Evolutionary conservation across 495 filamentous ascomycete genomes (phyloP).

Genomic region (Cercophora samala): DNA sequence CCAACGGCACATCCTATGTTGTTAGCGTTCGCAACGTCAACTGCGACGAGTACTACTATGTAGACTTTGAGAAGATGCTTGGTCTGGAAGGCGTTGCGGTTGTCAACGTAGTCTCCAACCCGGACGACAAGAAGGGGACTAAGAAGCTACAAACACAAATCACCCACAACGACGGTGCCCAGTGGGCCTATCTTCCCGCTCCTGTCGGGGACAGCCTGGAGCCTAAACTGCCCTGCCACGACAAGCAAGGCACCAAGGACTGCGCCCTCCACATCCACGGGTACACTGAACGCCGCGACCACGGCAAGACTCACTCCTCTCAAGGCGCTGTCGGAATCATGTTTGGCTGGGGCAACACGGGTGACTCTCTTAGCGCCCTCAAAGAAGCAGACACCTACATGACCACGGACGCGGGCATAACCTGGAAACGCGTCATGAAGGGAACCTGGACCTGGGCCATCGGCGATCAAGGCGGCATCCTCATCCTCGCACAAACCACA

Average conservation of each 20-base stretch:
- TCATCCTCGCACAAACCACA: conserved; percentile 66
- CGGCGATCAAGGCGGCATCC: conserved; percentile 87
- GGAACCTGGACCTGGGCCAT: conserved; percentile 89
- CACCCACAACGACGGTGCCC: conserved; percentile 90
- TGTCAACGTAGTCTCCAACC: conserved; percentile 80
- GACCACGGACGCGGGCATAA: conserved; percentile 81
- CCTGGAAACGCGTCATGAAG: conserved; percentile 79
- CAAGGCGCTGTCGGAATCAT: conserved; percentile 86
- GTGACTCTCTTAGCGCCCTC: conserved; percentile 57
- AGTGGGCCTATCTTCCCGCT: conserved; percentile 67
- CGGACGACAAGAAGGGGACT: conserved; percentile 49
- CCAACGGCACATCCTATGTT: conserved; percentile 92
- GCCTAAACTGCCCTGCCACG: conserved; percentile 68
- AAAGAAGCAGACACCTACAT: conserved; percentile 80
- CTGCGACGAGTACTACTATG: conserved; percentile 67
- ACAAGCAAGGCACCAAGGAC: conserved; percentile 50
- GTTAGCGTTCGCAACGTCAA: conserved; percentile 75
- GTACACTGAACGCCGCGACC: conserved; percentile 83
- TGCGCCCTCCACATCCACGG: conserved; percentile 92
- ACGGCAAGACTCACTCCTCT: conserved; percentile 78
- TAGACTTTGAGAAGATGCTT: conserved; percentile 94
- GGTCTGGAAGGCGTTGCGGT: conserved; percentile 85
- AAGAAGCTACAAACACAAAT: conserved; percentile 88
- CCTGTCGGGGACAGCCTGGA: conserved; percentile 66
- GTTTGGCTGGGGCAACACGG: conserved; percentile 89